Percentiles rank a stretch among this genome's conserved stretches.
phyloP scores from a whole-genome alignment of 352 stramenopile species.

The Globisporangium camurandrum region DNA sequence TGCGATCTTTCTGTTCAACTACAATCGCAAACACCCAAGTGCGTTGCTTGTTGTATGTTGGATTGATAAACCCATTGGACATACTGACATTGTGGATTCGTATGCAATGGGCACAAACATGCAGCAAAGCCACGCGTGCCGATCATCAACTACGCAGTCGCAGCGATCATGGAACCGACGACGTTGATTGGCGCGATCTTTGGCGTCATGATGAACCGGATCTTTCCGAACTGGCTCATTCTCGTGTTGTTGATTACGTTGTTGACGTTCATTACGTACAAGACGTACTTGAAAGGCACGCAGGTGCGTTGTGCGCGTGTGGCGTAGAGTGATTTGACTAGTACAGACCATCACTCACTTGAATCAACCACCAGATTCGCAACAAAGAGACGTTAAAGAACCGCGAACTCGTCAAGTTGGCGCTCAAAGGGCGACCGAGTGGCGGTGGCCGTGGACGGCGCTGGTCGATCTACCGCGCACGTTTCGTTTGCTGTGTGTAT shows the following conservation, averaged over 20 bases:
- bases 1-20: conserved; percentile 94
- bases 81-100: background rate
- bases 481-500: conserved; percentile 1
- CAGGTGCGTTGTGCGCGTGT: conserved; percentile 24
- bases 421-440: conserved; percentile 36
- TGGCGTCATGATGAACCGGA: conserved; percentile 77
- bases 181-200: conserved; percentile 75
- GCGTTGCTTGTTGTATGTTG: conserved; percentile 11
- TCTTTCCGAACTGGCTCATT: conserved; percentile 82
- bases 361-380: conserved; percentile 48
- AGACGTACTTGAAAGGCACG: conserved; percentile 60
- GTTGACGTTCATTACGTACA: conserved; percentile 71
- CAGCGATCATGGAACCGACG: conserved; percentile 97
- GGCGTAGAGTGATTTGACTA: too few relatives aligned
- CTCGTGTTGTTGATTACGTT: conserved; percentile 66
- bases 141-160: conserved; percentile 97
- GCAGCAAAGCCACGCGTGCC: conserved; percentile 81
- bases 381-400: conserved; percentile 48
- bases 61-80: background rate
- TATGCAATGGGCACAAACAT: too few relatives aligned
- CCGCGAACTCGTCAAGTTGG: conserved; percentile 34
- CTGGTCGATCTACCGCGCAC: conserved; percentile 68
- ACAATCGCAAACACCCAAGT: conserved; percentile 89
- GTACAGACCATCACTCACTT: too few relatives aligned
- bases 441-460: conserved; percentile 34